Evolutionary conservation across 768 basidiomycete genomes (phyloP), one percentile per base, ranked within the genome.

Genomic region (Hirschioporus abietinus): DNA sequence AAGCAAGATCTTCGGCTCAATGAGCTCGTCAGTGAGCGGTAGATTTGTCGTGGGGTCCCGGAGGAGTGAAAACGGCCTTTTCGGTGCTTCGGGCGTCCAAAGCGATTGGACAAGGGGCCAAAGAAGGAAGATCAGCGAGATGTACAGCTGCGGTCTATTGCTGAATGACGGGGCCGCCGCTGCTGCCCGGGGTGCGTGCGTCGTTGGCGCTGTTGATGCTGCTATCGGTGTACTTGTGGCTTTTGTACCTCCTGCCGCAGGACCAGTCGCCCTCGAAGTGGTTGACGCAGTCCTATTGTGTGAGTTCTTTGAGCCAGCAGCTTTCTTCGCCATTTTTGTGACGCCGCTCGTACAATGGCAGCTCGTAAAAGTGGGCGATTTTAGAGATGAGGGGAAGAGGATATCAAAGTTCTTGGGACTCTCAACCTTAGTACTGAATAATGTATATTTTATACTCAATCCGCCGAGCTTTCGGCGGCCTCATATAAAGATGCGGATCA

Each of bases 1-100:
- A 2, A 97, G 76, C 42, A 95, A 79, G 35, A 92, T 61, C 24
- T 34, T 25, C 17, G 60, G 60, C 24, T 25, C 30, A 9, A 61
- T 61, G 25, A 61, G 30, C 30, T 61, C 23, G 24, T 25, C 25
- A 17, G 12, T 24, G 60, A 25, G 25, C 1, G 42, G 42, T 3
- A 52, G 3, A 8, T 24, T 17, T 15, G 60, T 34, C 25, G 25
- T 61, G 10, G 24, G 24, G 60, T 25, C 25, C 30, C 60, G 60
- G 17, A 61, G 60, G 25, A 61, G 60, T 34, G 60, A 25, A 23
- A 61, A 61, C 25, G 60, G 60, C 15, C 60, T 25, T 34, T 25
- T 25, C 15, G 60, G 60, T 24, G 60, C 60, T 15, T 61, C 60
- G 18, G 60, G 60, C 17, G 60, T 61, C 60, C 60, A 61, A 15